These are phyloP conservation scores for Sarocladium brachiariae DNA, from an alignment of 2,329 filamentous ascomycete genomes.

Conservation along the genomic window DNA sequence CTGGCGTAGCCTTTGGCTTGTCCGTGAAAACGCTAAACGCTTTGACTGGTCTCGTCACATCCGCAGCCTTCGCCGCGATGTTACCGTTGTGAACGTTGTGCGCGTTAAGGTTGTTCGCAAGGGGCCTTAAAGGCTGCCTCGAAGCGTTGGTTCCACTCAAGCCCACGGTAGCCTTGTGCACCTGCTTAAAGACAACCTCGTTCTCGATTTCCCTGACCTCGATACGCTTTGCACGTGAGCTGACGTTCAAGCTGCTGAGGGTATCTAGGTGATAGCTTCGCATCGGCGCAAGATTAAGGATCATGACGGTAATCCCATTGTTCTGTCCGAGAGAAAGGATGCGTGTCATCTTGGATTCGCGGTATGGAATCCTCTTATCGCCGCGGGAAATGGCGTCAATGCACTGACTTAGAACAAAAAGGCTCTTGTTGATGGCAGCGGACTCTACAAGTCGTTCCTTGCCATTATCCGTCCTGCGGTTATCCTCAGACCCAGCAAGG, in stretches of 20 bases:
- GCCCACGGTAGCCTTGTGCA: slow-evolving; percentile 46
- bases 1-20: slow-evolving; percentile 42
- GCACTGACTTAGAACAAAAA: slow-evolving; percentile 91
- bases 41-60: slow-evolving; percentile 66
- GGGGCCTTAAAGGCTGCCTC: slow-evolving; percentile 72
- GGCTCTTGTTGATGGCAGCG: slow-evolving; percentile 93
- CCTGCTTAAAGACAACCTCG: slow-evolving; percentile 79
- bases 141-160: slow-evolving; percentile 33
- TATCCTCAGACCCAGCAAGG: slow-evolving; percentile 91
- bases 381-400: slow-evolving; percentile 83
- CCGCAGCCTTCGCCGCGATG: slow-evolving; percentile 34
- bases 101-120: slow-evolving; percentile 59
- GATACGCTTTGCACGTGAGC: slow-evolving; percentile 91
- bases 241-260: slow-evolving; percentile 87
- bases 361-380: slow-evolving; percentile 76
- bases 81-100: slow-evolving; percentile 64
- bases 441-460: slow-evolving; percentile 92
- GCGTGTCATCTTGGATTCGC: slow-evolving; percentile 95
- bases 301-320: slow-evolving; percentile 93
- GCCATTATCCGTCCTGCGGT: slow-evolving; percentile 86
- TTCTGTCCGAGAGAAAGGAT: slow-evolving; percentile 91
- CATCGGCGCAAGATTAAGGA: slow-evolving; percentile 87
- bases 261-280: slow-evolving; percentile 91
- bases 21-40: slow-evolving; percentile 85
- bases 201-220: slow-evolving; percentile 95